These are phyloP conservation scores for Trichoderma sp. DNA, from an alignment of 2,329 filamentous ascomycete genomes.

Conservation along the genomic window DNA sequence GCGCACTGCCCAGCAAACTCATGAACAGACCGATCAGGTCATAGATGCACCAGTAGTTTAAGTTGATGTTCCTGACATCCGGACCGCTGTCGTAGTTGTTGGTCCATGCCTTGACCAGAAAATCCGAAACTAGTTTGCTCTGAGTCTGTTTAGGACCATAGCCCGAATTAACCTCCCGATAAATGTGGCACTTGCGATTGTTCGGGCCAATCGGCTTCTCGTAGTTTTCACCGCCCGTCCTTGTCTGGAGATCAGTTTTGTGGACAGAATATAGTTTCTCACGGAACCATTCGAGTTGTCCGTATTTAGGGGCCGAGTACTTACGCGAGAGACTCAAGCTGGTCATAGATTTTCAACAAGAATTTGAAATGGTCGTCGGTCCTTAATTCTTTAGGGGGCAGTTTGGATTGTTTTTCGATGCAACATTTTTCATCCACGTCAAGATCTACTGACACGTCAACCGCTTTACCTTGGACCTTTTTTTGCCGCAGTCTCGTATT, in stretches of 20 bases:
- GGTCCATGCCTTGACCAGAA: background rate
- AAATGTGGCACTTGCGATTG: background rate
- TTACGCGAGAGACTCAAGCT: background rate
- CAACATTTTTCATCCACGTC: background rate
- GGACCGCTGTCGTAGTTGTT: background rate
- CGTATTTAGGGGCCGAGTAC: background rate
- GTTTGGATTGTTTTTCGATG: background rate
- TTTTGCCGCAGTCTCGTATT: background rate
- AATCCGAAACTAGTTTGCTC: background rate
- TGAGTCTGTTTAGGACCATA: background rate
- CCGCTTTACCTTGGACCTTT: background rate
- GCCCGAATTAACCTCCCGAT: background rate
- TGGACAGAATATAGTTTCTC: background rate
- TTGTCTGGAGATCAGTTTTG: background rate
- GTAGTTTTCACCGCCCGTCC: too few relatives aligned
- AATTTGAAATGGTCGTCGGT: background rate
- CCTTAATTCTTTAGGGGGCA: background rate
- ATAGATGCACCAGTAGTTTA: background rate
- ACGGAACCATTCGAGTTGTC: background rate
- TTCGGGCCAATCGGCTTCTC: too few relatives aligned
- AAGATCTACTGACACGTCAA: background rate
- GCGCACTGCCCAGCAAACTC: background rate
- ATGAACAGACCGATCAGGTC: background rate
- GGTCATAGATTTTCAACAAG: background rate
- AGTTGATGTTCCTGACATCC: background rate